These are phyloP conservation scores for Trichocomaceae sp. DNA, from an alignment of 2,329 filamentous ascomycete species.

Conservation along the genomic window DNA sequence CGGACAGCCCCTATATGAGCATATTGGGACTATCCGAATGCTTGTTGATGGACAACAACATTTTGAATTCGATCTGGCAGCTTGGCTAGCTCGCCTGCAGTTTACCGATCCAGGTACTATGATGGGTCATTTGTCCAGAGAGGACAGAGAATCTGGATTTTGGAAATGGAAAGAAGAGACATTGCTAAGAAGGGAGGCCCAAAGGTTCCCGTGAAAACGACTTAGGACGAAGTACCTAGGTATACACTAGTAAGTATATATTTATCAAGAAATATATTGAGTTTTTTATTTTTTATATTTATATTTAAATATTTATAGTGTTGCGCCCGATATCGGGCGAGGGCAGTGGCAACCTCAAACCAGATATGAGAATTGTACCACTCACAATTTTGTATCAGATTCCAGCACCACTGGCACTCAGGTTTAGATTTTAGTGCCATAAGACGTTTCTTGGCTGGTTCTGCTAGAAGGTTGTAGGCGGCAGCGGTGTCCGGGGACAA, in stretches of 20 bases:
- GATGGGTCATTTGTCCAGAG: background rate
- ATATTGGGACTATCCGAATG: background rate
- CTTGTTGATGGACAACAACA: conserved; percentile 2
- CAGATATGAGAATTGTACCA: background rate
- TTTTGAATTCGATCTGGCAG: background rate
- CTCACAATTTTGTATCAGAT: background rate
- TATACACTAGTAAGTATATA: too few relatives aligned
- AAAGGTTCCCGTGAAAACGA: background rate
- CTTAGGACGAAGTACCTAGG: too few relatives aligned
- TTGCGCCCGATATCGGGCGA: too few relatives aligned
- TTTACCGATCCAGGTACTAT: background rate
- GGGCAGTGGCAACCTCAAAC: background rate
- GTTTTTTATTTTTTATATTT: too few relatives aligned
- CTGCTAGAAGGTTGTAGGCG: background rate
- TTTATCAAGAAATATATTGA: too few relatives aligned
- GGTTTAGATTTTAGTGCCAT: background rate
- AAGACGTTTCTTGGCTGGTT: background rate
- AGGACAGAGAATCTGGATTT: background rate
- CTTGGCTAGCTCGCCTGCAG: background rate
- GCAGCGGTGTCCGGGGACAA: conserved; percentile 2
- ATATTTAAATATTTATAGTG: too few relatives aligned
- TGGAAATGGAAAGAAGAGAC: conserved; percentile 8
- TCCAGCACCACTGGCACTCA: background rate
- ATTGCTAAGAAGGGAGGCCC: background rate
- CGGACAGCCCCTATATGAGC: background rate